Base-by-base conservation (phyloP, 495 filamentous ascomycete species). In the Amorphotheca resinae region DNA sequence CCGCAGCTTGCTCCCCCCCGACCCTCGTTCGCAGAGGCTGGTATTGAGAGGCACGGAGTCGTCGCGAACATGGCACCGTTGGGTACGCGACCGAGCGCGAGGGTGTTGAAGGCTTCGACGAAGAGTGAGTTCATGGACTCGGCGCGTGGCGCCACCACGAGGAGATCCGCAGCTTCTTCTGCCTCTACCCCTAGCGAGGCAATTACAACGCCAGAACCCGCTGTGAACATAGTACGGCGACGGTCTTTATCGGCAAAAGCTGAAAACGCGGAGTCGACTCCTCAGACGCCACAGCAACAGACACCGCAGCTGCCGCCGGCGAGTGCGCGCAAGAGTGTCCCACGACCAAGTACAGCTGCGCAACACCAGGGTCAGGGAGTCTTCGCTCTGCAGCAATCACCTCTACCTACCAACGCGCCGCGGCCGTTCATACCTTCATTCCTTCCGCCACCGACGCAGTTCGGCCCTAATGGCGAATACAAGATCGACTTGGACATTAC, bases 61-160 rank as follows among this genome's bases (percentile, higher is more conserved):
- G 60, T 82, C 9, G 76, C 76, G 57, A 71, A 73, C 50, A 85
- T 87, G 81, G 71, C 70, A 31, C 73, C 82, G 21, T 60, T 87
- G 3, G 82, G 82, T 28, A 69, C 69, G 20, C 60, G 72, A 36
- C 82, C 82, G 6, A 76, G 67, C 57, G 17, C 36, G 23, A 59
- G 54, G 48, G 18, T 51, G 1, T 12, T 45, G 25, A 52, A 55
- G 44, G 33, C 26, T 25, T 38, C 46, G 4, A 25, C 16, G 18
- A 49, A 18, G 23, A n/a, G 37, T 0, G 44, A 48, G 32, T 15
- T n/a, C 20, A 12, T 15, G 33, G 45, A 41, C 2, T 8, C 14
- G 18, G 23, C n/a, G 17, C 11, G 22, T 11, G 33, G 43, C 14
- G 11, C 18, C 43, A 30, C 14, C 21, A 41, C 20, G 20, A 33